A percentile compares a stretch with the other conserved stretches of the same genome.
These are phyloP conservation scores for Lathyrus aphaca DNA, from an alignment of 306 rosid genomes.

Conservation along the genomic window DNA sequence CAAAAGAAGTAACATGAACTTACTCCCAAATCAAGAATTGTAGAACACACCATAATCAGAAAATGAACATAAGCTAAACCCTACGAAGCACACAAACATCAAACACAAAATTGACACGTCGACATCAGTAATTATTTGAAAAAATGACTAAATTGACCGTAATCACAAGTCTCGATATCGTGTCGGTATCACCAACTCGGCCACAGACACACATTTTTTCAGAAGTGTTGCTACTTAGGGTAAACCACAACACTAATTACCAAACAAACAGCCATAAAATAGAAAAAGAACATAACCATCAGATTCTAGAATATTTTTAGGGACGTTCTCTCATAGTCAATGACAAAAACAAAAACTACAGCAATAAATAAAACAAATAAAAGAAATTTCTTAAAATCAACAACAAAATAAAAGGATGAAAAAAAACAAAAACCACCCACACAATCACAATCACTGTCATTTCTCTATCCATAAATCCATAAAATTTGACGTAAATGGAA, in stretches of 20 bases:
- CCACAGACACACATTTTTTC: too few species aligned
- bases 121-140: too few species aligned
- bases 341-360: slow-evolving; percentile 7
- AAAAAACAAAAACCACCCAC: slow-evolving; percentile 45
- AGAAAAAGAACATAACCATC: too few species aligned
- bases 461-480: slow-evolving; percentile 35
- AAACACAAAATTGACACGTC: too few species aligned
- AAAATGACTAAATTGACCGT: too few species aligned
- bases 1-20: background rate
- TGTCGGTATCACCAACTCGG: too few species aligned
- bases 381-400: background rate
- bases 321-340: slow-evolving; percentile 9
- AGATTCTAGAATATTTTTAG: too few species aligned
- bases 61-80: background rate
- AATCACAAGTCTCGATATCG: too few species aligned
- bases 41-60: slow-evolving; percentile 8
- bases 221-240: too few species aligned
- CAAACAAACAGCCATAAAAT: too few species aligned
- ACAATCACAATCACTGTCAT: slow-evolving; percentile 24
- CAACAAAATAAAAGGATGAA: background rate
- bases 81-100: too few species aligned
- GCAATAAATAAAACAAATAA: slow-evolving; percentile 13
- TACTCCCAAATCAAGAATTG: slow-evolving; percentile 4
- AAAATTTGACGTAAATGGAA: slow-evolving; percentile 33
- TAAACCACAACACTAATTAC: too few species aligned